phyloP scores from a whole-genome alignment of 208 protist species.

The Endotrypanum monterogeii region DNA sequence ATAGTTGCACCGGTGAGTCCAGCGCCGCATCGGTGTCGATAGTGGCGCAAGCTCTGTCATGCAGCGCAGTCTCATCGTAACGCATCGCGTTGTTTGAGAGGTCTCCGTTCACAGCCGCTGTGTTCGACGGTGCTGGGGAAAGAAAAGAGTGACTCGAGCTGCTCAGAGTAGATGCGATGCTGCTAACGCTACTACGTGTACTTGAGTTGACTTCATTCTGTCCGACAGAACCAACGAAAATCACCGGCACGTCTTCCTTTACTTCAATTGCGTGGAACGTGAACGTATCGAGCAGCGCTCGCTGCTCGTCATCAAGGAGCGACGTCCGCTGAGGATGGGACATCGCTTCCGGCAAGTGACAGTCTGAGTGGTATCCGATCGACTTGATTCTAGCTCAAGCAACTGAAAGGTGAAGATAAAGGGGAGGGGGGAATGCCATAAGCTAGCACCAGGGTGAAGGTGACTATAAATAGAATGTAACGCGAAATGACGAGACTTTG shows the following conservation, averaged over 20 bases:
- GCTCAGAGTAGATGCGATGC: neutral
- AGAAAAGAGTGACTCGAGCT: neutral
- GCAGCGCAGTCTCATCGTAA: neutral
- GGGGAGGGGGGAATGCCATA: neutral
- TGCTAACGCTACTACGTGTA: neutral
- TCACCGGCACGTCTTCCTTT: neutral
- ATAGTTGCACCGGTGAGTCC: neutral
- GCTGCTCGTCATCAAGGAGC: slow-evolving; percentile 18
- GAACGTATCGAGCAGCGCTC: slow-evolving; percentile 18
- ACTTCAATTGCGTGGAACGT: slow-evolving; percentile 13
- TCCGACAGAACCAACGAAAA: slow-evolving; percentile 2
- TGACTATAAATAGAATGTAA: neutral
- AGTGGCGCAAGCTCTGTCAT: neutral
- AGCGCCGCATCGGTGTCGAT: neutral
- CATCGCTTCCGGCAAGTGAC: neutral
- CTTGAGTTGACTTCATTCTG: neutral
- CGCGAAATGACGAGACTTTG: neutral
- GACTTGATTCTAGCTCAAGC: no score
- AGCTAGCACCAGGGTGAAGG: neutral
- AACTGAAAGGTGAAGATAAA: neutral
- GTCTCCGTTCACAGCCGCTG: neutral
- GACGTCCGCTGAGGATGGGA: neutral
- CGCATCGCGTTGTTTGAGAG: neutral
- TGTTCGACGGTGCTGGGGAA: neutral
- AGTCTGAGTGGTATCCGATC: neutral